Conservation (phyloP, 805 yeast species). For the Candida qinlingensis region DNA sequence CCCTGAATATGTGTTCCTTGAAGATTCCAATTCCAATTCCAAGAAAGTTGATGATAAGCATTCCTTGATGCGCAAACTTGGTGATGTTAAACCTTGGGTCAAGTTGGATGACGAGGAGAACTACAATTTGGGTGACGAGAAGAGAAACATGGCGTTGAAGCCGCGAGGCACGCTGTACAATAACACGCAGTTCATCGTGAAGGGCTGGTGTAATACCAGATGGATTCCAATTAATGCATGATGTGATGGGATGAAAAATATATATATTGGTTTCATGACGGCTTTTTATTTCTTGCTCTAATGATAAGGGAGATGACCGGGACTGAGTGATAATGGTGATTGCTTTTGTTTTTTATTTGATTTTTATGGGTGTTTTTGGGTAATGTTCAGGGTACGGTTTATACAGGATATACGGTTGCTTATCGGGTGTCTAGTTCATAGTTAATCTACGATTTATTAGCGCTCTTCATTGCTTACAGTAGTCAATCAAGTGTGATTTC, state of each 20-base stretch:
- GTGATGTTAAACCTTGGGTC: slow-evolving; percentile 26
- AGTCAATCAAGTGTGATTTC: too few relatives aligned
- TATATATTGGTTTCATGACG: too few relatives aligned
- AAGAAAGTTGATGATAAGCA: neutral
- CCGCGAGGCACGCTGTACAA: slow-evolving; percentile 20
- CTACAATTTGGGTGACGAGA: neutral
- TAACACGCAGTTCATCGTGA: slow-evolving; percentile 23
- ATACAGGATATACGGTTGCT: too few relatives aligned
- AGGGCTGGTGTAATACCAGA: slow-evolving; percentile 25
- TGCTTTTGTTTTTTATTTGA: too few relatives aligned
- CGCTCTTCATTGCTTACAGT: too few relatives aligned
- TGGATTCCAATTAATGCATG: slow-evolving; percentile 16
- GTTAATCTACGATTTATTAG: too few relatives aligned
- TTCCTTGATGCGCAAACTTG: slow-evolving; percentile 21
- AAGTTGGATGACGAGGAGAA: slow-evolving; percentile 20
- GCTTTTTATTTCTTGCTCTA: too few relatives aligned
- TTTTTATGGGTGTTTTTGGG: too few relatives aligned
- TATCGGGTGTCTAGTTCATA: too few relatives aligned
- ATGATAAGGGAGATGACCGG: too few relatives aligned
- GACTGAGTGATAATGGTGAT: too few relatives aligned
- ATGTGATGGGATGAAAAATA: neutral
- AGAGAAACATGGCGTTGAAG: slow-evolving; percentile 7
- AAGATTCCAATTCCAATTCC: slow-evolving; percentile 2
- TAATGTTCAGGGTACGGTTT: too few relatives aligned
- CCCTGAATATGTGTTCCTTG: slow-evolving; percentile 22